phyloP scores from a whole-genome alignment of 352 stramenopile species.

The Phytopythium chamaehyphon region DNA sequence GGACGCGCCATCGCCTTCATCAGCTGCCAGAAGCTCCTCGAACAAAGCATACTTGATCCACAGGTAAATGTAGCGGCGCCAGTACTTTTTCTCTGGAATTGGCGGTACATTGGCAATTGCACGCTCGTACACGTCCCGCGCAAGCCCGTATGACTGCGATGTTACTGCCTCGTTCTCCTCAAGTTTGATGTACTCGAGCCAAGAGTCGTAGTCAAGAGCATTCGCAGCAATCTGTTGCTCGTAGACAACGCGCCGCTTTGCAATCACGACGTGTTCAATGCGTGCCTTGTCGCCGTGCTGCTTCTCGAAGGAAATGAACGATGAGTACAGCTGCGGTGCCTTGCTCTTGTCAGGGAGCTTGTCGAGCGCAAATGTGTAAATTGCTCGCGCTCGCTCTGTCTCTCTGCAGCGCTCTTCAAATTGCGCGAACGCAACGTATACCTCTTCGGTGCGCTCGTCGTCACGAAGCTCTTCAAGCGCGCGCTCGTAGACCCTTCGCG shows the following conservation, averaged over 20 bases:
- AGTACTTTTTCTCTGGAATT: constrained; percentile 95
- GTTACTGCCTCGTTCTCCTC: constrained; percentile 87
- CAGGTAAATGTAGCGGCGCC: constrained; percentile 98
- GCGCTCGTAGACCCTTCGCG: constrained; percentile 94
- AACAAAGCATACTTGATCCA: constrained; percentile 99
- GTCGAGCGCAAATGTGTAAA: constrained; percentile 86
- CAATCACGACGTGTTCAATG: constrained; percentile 96
- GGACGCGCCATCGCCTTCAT: constrained; percentile 40
- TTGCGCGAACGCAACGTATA: constrained; percentile 93
- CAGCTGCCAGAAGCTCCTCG: constrained; percentile 91
- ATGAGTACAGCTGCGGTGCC: constrained; percentile 92
- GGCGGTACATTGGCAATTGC: constrained; percentile 94
- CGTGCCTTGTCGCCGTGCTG: constrained; percentile 95
- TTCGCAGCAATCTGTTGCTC: constrained; percentile 89
- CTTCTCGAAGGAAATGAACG: constrained; percentile 98
- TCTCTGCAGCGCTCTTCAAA: constrained; percentile 98
- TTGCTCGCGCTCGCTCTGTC: constrained; percentile 86
- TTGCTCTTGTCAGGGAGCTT: constrained; percentile 73
- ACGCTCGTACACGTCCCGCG: constrained; percentile 95
- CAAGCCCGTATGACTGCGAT: constrained; percentile 50
- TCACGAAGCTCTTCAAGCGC: constrained; percentile 89
- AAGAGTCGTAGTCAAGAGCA: constrained; percentile 96
- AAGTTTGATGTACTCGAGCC: constrained; percentile 99
- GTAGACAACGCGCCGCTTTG: constrained; percentile 94
- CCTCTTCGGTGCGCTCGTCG: constrained; percentile 75